These are phyloP conservation scores for Septoria linicola DNA, from an alignment of 2,329 filamentous ascomycete species.

Conservation along the genomic window DNA sequence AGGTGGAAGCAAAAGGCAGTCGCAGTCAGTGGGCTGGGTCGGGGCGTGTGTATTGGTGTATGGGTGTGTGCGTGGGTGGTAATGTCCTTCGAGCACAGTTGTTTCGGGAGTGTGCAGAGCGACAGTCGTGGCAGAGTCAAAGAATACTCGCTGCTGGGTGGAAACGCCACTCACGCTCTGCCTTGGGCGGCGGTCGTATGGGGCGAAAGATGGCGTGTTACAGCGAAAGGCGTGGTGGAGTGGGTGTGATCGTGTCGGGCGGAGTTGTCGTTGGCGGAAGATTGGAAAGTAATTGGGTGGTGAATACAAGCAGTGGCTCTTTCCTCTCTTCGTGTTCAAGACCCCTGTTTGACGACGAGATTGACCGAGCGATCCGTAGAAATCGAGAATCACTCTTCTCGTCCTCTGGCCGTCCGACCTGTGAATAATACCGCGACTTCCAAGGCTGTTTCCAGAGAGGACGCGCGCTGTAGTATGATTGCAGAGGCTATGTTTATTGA, in stretches of 20 bases:
- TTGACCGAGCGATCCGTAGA: conserved; percentile 8
- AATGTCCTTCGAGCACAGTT: not conserved
- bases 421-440: too few species aligned
- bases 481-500: too few species aligned
- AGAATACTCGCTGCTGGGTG: not conserved
- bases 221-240: not conserved
- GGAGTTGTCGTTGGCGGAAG: not conserved
- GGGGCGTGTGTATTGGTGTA: conserved; percentile 1
- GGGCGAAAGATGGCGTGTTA: not conserved
- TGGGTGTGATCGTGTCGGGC: not conserved
- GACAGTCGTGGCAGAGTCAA: not conserved
- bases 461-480: too few species aligned
- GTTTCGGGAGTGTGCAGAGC: too few species aligned
- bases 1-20: conserved; percentile 10
- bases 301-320: not conserved
- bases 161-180: not conserved
- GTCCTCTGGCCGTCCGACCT: too few species aligned
- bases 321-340: not conserved
- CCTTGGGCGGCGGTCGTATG: not conserved
- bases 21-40: conserved; percentile 1
- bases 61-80: not conserved
- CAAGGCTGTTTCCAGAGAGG: too few species aligned
- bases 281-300: conserved; percentile 1
- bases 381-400: not conserved
- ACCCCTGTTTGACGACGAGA: conserved; percentile 8